Percentiles rank a stretch among this genome's conserved stretches.
Evolutionary conservation across 129 eudicot genomes (phyloP).

Genomic region (Smallanthus sonchifolius): DNA sequence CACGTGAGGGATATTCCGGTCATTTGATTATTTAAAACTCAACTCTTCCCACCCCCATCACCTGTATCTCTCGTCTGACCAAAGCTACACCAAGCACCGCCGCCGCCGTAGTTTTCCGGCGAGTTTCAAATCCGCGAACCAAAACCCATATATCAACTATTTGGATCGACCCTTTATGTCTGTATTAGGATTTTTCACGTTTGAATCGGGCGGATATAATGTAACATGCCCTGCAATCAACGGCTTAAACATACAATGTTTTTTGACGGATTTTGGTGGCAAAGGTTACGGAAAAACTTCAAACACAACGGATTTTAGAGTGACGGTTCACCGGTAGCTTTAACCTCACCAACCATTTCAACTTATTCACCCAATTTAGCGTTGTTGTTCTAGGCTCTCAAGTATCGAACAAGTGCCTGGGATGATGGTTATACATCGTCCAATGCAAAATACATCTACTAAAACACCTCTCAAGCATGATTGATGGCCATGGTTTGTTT

Average conservation of each 20-base stretch:
- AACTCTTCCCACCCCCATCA: too few species aligned
- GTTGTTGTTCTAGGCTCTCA: constrained; percentile 59
- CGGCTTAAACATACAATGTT: constrained; percentile 52
- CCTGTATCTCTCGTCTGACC: too few species aligned
- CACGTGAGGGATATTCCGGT: too few species aligned
- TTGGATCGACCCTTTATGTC: too few species aligned
- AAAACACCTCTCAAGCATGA: constrained; percentile 14
- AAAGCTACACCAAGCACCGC: too few species aligned
- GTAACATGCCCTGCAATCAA: constrained; percentile 38
- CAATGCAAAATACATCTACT: neutral
- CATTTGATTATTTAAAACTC: too few species aligned
- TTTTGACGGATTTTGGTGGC: constrained; percentile 69
- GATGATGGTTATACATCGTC: neutral
- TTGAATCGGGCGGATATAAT: neutral
- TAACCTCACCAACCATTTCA: constrained; percentile 62
- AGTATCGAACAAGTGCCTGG: constrained; percentile 23
- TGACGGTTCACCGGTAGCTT: constrained; percentile 67
- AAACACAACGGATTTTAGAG: constrained; percentile 57
- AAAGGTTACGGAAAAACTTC: constrained; percentile 64
- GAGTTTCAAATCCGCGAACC: too few species aligned
- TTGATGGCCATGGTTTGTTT: constrained; percentile 60
- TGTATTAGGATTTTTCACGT: too few species aligned
- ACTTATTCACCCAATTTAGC: constrained; percentile 49
- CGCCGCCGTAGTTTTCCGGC: too few species aligned
- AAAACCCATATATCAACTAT: too few species aligned